Evolutionary conservation across 345 rosid genomes (phyloP), one percentile per base, ranked within the genome.

Genomic region (Carallia brachiata): DNA sequence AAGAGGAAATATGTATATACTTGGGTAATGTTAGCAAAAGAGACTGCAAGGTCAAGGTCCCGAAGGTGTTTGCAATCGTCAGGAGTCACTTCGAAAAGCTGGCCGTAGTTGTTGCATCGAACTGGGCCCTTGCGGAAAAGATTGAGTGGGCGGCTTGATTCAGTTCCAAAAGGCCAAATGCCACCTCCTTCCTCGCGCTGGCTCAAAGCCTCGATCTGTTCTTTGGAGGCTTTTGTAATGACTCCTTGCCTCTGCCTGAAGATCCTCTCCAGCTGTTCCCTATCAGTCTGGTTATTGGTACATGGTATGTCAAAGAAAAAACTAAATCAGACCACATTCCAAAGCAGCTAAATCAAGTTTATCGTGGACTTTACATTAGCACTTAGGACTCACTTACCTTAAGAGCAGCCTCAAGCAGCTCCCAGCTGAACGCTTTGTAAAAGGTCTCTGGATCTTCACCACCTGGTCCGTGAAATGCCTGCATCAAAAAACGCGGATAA

Each of bases 131-230:
- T 40, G 48, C 36, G 52, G 7, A 70, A 60, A 5, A 76, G 63
- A 44, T 61, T 70, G 71, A 76, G 66, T 13, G 79, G 67, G 37
- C 79, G 32, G 13, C 52, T 64, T 4, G 68, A 52, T 60, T 66
- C 75, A 1, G 70, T 50, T 12, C 69, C 69, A 19, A 85, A 82
- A 1, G 87, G 90, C 86, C 87, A 86, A 10, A 72, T 52, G 36
- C 66, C 37, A 23, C 23, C 62, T 15, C 68, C 66, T 72, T 69
- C 57, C 59, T 76, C 79, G 6, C 57, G 54, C 44, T 66, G 75
- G 48, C 59, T 65, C 75, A 75, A 15, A 1, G 71, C 56, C 61
- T 44, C 58, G 28, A 76, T 76, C 32, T 76, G 75, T 56, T 76
- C 71, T 63, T 30, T 70, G 12, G 79, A 70, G 17, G 71, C 79